A percentile compares a stretch with the other conserved stretches of the same genome.
These are phyloP conservation scores for Kodamaea neixiangensis DNA, from an alignment of 805 yeast species.

Conservation along the genomic window DNA sequence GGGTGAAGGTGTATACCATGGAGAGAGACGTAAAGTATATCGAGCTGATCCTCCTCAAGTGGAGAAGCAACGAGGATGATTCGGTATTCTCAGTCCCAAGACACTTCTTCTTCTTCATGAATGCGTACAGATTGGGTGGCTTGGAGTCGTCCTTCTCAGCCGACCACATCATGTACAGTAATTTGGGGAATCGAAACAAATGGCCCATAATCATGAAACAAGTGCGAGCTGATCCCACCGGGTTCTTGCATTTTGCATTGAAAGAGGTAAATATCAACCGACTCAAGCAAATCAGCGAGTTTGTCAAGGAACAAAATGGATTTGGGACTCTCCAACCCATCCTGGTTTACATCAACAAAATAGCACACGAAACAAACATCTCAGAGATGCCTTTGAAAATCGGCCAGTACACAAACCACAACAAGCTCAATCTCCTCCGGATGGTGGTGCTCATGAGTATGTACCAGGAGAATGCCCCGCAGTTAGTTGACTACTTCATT, in stretches of 20 bases:
- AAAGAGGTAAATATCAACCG: background rate
- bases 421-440: slow-evolving; percentile 17
- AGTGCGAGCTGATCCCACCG: background rate
- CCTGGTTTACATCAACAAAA: background rate
- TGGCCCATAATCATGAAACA: background rate
- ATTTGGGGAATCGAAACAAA: background rate
- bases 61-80: slow-evolving; percentile 11
- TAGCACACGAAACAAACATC: slow-evolving; percentile 3
- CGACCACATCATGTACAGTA: background rate
- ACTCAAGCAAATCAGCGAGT: background rate
- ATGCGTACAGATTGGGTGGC: slow-evolving; percentile 1
- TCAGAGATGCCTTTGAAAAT: slow-evolving; percentile 20
- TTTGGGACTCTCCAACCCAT: background rate
- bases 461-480: background rate
- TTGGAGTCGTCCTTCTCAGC: background rate
- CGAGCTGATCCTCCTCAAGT: slow-evolving; percentile 21
- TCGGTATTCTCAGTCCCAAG: slow-evolving; percentile 13
- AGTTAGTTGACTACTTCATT: slow-evolving; percentile 15
- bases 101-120: slow-evolving; percentile 27
- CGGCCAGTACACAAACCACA: slow-evolving; percentile 21
- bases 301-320: background rate
- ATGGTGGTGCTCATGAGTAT: slow-evolving; percentile 13
- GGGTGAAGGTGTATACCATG: slow-evolving; percentile 17
- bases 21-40: slow-evolving; percentile 21
- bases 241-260: background rate